Conservation (phyloP, 1,284 basidiomycete genomes). For the Cystobasidium slooffiae region DNA sequence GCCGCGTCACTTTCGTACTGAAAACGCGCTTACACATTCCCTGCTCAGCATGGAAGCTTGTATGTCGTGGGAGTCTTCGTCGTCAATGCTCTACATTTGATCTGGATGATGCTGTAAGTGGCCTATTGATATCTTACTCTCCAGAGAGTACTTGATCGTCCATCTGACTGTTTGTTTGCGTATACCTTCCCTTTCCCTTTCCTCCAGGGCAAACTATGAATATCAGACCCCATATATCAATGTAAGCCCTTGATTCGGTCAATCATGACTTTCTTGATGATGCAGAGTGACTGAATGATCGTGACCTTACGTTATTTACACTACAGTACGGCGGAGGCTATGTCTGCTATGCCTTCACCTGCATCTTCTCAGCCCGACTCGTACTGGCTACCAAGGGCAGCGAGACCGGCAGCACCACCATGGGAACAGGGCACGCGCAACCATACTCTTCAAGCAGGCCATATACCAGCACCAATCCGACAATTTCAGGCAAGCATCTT, state of each 20-base stretch:
- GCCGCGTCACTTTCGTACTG: too few relatives aligned
- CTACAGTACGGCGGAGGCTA: conserved; percentile 15
- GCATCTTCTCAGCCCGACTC: conserved; percentile 9
- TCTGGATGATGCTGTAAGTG: conserved; percentile 6
- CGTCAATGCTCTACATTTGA: not conserved
- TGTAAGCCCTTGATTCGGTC: not conserved
- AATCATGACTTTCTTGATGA: not conserved
- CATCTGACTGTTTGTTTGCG: too few relatives aligned
- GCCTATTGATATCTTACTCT: not conserved
- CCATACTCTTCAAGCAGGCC: not conserved
- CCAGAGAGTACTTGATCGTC: too few relatives aligned
- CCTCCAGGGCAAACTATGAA: not conserved
- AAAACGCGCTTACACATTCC: not conserved
- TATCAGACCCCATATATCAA: not conserved
- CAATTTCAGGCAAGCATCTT: not conserved
- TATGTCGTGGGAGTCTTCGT: not conserved
- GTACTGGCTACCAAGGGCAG: not conserved
- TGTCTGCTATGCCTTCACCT: conserved; percentile 11
- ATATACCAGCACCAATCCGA: not conserved
- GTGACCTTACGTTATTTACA: too few relatives aligned
- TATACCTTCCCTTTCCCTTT: not conserved
- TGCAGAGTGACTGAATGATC: not conserved
- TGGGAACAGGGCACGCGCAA: not conserved
- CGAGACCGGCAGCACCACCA: not conserved
- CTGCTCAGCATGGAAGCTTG: not conserved